Evolutionary conservation across 192 early-diverging fungal genomes (phyloP).

Genomic region (Coemansia sp.): DNA sequence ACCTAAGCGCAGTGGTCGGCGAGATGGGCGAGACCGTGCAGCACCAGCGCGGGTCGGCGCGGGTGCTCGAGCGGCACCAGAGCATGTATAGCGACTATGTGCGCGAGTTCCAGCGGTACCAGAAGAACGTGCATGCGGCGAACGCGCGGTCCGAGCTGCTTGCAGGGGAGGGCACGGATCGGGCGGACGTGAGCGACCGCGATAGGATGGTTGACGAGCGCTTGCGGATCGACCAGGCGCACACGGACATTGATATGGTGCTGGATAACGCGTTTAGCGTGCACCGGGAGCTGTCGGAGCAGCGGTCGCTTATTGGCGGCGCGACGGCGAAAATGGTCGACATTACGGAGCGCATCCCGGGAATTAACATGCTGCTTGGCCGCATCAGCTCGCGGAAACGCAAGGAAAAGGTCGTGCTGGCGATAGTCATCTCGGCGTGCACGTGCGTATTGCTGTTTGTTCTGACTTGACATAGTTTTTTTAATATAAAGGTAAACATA

Average conservation of each 20-base stretch:
- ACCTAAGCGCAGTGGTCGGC: constrained; percentile 38
- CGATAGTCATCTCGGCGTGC: constrained; percentile 38
- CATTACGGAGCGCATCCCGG: constrained; percentile 46
- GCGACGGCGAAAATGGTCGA: constrained; percentile 30
- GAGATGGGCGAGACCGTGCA: constrained; percentile 48
- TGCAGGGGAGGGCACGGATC: not conserved
- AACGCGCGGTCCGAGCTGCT: constrained; percentile 30
- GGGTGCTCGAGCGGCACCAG: constrained; percentile 48
- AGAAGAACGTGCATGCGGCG: constrained; percentile 38
- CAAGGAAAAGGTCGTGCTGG: constrained; percentile 49
- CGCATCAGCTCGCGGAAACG: constrained; percentile 50
- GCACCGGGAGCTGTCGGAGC: constrained; percentile 40
- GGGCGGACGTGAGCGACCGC: constrained; percentile 22
- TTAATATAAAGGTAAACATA: not conserved
- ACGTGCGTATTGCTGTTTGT: constrained; percentile 40
- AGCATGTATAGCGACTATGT: constrained; percentile 41
- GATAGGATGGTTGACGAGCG: constrained; percentile 44
- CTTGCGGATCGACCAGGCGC: constrained; percentile 40
- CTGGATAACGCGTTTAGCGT: constrained; percentile 51
- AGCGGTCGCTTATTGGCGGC: constrained; percentile 27
- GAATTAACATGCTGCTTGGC: constrained; percentile 47
- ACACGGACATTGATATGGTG: constrained; percentile 50
- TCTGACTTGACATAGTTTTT: not conserved
- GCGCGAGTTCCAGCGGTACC: constrained; percentile 47
- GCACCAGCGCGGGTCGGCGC: constrained; percentile 33